Base-by-base conservation (phyloP, 345 rosid genomes). In the Xanthoceras sorbifolium region DNA sequence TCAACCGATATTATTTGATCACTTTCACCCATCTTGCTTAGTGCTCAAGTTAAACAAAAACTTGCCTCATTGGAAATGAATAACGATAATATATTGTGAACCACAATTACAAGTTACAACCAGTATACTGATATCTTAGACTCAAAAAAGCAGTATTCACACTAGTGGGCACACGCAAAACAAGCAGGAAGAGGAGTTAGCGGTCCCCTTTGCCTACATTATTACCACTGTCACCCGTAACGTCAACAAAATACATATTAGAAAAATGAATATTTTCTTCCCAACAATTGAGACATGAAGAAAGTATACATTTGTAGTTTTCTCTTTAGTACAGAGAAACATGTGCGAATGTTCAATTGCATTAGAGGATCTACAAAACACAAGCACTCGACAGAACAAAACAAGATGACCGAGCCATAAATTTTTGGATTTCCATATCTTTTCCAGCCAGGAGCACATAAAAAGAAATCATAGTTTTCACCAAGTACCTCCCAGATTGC, bases 221-320 rank as follows among this genome's bases (percentile, higher is more conserved):
- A 17, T 50, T 57, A 57, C 28, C 62, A 6, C 28, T 10, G 22
- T 20, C 11, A 57, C 62, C 11, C 62, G 22, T n/a, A 23, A 22
- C 62, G 22, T 57, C 28, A 57, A 22, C 28, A 57, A 57, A 57
- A 57, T 23, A 57, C 62, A 3, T 2, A 23, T 22, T n/a, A n/a
- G n/a, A 57, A 23, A 55, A 57, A 57, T 57, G 28, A 57, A 57
- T 6, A n/a, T 57, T 57, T 57, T 57, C 62, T 57, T 57, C 62
- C 28, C 69, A 44, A 73, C 68, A 73, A 60, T 25, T 72, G 75
- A 60, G 67, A 72, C 65, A 72, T 36, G 12, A 57, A 22, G n/a
- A n/a, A 63, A 60, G 77, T 63, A 64, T 74, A 64, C 64, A 31
- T 64, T 63, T 74, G 69, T 31, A 48, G 48, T 74, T 54, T 74